Conservation (phyloP, 805 yeast genomes). For the Candida quercuum region DNA sequence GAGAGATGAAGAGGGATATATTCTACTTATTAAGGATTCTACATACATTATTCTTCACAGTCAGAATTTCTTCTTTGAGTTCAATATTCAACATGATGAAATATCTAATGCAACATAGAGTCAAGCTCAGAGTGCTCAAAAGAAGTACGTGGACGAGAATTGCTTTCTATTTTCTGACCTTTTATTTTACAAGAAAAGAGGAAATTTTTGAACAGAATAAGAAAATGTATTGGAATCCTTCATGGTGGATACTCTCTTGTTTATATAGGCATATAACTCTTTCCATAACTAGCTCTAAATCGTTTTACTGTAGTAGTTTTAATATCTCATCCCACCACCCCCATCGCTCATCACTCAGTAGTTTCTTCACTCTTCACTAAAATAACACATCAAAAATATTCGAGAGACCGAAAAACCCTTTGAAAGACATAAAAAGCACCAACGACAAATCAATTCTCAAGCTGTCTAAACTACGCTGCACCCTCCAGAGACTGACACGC, state of each 20-base stretch:
- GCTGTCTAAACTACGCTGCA: background rate
- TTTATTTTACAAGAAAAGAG: background rate
- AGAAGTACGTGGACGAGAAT: constrained; percentile 59
- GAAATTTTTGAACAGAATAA: too few species aligned
- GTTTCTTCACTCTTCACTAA: background rate
- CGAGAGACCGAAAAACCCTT: too few species aligned
- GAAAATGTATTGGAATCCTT: too few species aligned
- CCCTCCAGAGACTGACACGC: too few species aligned
- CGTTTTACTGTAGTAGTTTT: too few species aligned
- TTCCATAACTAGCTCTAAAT: background rate
- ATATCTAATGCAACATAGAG: constrained; percentile 76
- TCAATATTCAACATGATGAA: constrained; percentile 50
- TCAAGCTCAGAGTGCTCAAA: constrained; percentile 72
- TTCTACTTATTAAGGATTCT: too few species aligned
- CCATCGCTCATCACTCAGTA: background rate
- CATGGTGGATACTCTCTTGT: too few species aligned
- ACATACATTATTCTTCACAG: too few species aligned
- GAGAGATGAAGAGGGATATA: constrained; percentile 3
- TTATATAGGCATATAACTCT: constrained; percentile 19
- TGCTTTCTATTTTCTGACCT: constrained; percentile 36
- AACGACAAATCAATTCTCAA: background rate
- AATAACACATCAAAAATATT: background rate
- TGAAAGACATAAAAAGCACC: background rate
- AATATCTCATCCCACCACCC: background rate
- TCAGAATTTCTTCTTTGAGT: too few species aligned